These are phyloP conservation scores for Novymonas esmeraldas DNA, from an alignment of 208 protist genomes.

Conservation along the genomic window DNA sequence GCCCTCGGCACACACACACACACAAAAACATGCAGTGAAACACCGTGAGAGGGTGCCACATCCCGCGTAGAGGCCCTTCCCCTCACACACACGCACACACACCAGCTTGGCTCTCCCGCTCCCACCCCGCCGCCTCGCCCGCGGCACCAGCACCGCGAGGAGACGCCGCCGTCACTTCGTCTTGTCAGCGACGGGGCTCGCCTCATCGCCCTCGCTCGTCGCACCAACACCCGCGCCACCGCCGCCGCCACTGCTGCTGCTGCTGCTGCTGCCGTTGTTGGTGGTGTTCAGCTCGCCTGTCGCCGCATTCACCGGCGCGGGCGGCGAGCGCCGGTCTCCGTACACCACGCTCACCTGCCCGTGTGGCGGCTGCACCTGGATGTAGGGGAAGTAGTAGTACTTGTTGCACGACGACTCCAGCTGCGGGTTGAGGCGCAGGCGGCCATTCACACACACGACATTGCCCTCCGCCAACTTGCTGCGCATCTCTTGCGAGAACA, in stretches of 20 bases:
- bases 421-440: conserved; percentile 89
- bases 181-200: no score
- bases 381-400: conserved; percentile 93
- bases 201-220: not conserved
- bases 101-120: no score
- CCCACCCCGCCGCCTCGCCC: no score
- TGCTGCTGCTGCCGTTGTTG: not conserved
- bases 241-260: not conserved
- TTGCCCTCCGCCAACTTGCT: conserved; percentile 79
- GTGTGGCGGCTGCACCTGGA: conserved; percentile 89
- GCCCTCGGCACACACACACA: no score
- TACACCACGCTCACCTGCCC: conserved; percentile 88
- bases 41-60: no score
- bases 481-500: conserved; percentile 83
- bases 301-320: conserved; percentile 38
- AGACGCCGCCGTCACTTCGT: no score
- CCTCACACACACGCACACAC: no score
- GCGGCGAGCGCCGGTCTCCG: conserved; percentile 63
- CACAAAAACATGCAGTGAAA: no score
- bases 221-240: not conserved
- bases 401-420: conserved; percentile 86
- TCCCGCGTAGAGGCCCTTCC: no score
- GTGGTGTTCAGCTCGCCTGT: conserved; percentile 34
- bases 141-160: no score
- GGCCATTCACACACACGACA: conserved; percentile 87